Conservation (phyloP, 2,329 filamentous ascomycete species). For the Phialophora expanda region DNA sequence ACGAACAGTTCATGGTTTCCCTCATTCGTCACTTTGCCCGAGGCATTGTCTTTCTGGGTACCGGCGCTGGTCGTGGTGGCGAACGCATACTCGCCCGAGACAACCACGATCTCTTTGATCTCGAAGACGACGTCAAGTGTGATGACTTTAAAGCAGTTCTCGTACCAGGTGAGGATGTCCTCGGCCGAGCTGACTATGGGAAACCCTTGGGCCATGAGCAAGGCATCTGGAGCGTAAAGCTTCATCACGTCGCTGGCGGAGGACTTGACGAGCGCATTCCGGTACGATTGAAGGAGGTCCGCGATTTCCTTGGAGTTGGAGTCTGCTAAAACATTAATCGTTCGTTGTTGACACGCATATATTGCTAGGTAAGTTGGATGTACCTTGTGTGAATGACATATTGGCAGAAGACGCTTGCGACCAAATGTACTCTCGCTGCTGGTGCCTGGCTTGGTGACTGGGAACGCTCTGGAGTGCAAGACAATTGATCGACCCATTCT, state of each 20-base stretch:
- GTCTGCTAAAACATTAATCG: neutral
- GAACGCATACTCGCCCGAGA: constrained; percentile 1
- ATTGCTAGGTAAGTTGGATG: neutral
- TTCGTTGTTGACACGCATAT: neutral
- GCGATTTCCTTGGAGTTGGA: neutral
- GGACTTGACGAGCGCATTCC: constrained; percentile 6
- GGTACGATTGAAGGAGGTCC: constrained; percentile 6
- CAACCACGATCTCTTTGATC: neutral
- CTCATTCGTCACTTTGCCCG: constrained; percentile 9
- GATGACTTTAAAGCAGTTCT: constrained; percentile 10
- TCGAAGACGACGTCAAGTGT: constrained; percentile 9
- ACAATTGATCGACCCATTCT: neutral
- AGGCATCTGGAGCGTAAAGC: constrained; percentile 3
- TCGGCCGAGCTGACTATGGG: constrained; percentile 2
- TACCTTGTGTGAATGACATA: neutral
- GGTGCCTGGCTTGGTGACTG: neutral
- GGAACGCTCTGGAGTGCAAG: neutral
- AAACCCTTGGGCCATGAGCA: constrained; percentile 10
- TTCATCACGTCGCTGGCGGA: constrained; percentile 7
- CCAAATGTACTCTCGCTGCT: neutral
- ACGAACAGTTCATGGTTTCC: constrained; percentile 11
- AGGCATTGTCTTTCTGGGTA: constrained; percentile 7
- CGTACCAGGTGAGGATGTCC: constrained; percentile 11
- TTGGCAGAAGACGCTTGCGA: neutral
- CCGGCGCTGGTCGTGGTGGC: constrained; percentile 11